phyloP scores from a whole-genome alignment of 805 yeast genomes.

The Danielia reshetovae region DNA sequence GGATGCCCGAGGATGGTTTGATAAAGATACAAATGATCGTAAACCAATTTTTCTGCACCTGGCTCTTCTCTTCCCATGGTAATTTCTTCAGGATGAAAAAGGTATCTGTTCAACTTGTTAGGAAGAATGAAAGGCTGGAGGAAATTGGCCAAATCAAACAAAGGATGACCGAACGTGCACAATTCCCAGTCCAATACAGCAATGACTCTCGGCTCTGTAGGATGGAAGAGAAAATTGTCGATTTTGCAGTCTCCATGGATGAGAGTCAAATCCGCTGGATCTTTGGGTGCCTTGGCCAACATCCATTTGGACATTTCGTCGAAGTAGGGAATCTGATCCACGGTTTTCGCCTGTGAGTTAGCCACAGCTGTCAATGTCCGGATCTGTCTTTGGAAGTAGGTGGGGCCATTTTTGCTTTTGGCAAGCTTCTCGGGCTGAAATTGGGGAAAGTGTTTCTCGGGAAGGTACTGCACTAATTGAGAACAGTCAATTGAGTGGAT shows the following conservation, averaged over 20 bases:
- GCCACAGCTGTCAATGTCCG: conserved; percentile 44
- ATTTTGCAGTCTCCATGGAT: conserved; percentile 65
- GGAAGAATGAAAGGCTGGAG: conserved; percentile 53
- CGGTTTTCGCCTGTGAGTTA: conserved; percentile 30
- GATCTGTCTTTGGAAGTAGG: conserved; percentile 54
- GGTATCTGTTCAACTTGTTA: conserved; percentile 24
- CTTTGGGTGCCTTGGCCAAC: conserved; percentile 41
- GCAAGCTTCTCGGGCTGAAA: conserved; percentile 23
- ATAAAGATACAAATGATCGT: conserved; percentile 26
- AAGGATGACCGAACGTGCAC: conserved; percentile 61
- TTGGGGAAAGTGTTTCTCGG: conserved; percentile 43
- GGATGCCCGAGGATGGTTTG: conserved; percentile 17
- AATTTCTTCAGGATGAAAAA: conserved; percentile 25
- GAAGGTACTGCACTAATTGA: conserved; percentile 40
- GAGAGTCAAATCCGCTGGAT: conserved; percentile 40
- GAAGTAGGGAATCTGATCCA: conserved; percentile 48
- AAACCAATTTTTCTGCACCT: conserved; percentile 16
- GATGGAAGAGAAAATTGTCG: conserved; percentile 61
- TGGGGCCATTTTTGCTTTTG: conserved; percentile 10
- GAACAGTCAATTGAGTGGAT: conserved; percentile 49
- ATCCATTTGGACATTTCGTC: conserved; percentile 41
- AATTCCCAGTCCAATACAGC: conserved; percentile 67
- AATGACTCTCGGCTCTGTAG: conserved; percentile 43
- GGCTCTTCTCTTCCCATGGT: conserved; percentile 32
- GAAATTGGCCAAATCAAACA: conserved; percentile 57